These are phyloP conservation scores for Fusarium fujikuroi DNA, from an alignment of 2,329 filamentous ascomycete species.

Conservation along the genomic window DNA sequence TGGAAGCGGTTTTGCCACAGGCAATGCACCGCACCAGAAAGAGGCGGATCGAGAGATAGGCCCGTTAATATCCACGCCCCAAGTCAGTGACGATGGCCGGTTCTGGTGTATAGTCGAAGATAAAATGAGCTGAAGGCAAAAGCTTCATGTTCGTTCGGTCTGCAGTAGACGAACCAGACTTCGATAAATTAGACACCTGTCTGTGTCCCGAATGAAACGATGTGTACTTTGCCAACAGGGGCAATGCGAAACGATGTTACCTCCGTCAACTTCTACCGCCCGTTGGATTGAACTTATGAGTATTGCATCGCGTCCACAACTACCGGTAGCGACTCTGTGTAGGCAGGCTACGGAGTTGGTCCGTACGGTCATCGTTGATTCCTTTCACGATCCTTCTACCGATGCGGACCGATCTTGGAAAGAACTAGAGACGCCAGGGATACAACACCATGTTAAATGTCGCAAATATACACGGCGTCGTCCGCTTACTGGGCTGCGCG, in stretches of 20 bases:
- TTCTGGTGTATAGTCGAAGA: background rate
- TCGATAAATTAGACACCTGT: background rate
- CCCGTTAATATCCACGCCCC: background rate
- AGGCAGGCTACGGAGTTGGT: background rate
- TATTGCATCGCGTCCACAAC: background rate
- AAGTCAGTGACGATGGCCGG: background rate
- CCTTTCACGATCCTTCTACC: background rate
- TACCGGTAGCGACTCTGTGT: background rate
- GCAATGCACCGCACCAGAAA: background rate
- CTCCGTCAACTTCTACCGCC: conserved; percentile 15
- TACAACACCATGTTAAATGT: conserved; percentile 6
- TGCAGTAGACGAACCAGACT: background rate
- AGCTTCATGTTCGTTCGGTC: background rate
- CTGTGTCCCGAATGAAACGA: background rate
- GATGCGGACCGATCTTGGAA: conserved; percentile 25
- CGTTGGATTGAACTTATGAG: conserved; percentile 4
- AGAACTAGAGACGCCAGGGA: background rate
- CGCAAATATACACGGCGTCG: conserved; percentile 19
- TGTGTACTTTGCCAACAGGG: background rate
- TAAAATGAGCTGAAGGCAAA: background rate
- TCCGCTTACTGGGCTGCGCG: conserved; percentile 13
- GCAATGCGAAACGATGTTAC: conserved; percentile 1
- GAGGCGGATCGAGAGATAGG: background rate
- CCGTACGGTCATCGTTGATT: conserved; percentile 18
- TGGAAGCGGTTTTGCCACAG: conserved; percentile 25